Evolutionary conservation across 1,139 yeast species (phyloP).

Genomic region (Debaryomyces fabryi): DNA sequence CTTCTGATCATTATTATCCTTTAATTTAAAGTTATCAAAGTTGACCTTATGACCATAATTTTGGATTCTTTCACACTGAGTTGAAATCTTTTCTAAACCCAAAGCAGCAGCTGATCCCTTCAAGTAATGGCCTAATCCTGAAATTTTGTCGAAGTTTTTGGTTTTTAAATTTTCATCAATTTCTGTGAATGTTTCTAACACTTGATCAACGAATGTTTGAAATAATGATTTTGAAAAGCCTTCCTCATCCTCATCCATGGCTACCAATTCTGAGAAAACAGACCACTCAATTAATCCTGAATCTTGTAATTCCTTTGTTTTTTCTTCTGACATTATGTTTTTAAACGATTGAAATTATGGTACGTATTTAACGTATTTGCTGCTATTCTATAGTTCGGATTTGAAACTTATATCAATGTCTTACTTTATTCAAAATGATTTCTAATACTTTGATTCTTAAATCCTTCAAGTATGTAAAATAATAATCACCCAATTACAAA

Average conservation of each 20-base stretch:
- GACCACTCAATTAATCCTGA: constrained; percentile 83
- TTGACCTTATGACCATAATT: constrained; percentile 70
- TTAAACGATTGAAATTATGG: constrained; percentile 4
- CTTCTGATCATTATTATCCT: constrained; percentile 8
- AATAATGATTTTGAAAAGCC: constrained; percentile 80
- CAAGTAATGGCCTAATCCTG: constrained; percentile 84
- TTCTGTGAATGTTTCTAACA: constrained; percentile 72
- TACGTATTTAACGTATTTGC: not conserved
- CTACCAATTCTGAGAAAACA: constrained; percentile 82
- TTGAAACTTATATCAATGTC: not conserved
- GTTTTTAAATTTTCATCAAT: constrained; percentile 59
- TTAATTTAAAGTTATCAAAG: constrained; percentile 43
- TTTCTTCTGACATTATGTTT: constrained; percentile 37
- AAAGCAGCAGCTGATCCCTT: constrained; percentile 96
- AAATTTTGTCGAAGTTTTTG: constrained; percentile 60
- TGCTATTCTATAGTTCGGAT: not conserved
- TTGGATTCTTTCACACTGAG: constrained; percentile 91
- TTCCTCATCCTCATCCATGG: constrained; percentile 94
- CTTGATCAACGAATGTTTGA: constrained; percentile 87
- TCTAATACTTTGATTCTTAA: not conserved
- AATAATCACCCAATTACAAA: not conserved
- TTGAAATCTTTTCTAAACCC: constrained; percentile 79
- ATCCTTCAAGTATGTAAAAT: not conserved
- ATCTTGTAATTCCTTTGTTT: constrained; percentile 41
- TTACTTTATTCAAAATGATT: not conserved